Percentiles rank a stretch among this genome's conserved stretches.
phyloP scores from a whole-genome alignment of 805 yeast species.

The Zygoascus flipseniorum region DNA sequence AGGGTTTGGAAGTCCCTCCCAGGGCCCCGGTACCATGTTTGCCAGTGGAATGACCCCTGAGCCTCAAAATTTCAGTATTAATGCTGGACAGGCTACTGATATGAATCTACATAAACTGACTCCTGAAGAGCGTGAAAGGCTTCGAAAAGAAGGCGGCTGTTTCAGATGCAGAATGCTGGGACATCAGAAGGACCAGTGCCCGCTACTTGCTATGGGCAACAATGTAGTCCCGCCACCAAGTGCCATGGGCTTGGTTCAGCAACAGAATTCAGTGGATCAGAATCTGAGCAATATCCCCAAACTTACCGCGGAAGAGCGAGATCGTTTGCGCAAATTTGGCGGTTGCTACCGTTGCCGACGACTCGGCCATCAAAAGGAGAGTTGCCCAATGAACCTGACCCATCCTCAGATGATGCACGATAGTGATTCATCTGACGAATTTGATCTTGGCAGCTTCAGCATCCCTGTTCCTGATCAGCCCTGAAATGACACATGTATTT shows the following conservation, averaged over 20 bases:
- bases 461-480: no score
- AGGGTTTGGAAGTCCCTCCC: background rate
- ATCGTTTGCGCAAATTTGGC: background rate
- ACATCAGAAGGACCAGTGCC: constrained; percentile 3
- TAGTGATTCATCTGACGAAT: background rate
- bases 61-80: background rate
- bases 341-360: constrained; percentile 4
- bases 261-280: background rate
- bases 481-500: no score
- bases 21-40: background rate
- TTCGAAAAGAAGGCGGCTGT: constrained; percentile 1
- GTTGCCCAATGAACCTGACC: constrained; percentile 2
- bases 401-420: background rate
- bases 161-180: constrained; percentile 3
- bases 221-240: background rate
- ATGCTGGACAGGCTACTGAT: background rate
- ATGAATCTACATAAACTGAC: constrained; percentile 3
- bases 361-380: constrained; percentile 4
- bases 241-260: background rate
- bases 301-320: constrained; percentile 2
- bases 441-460: background rate
- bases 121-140: constrained; percentile 1
- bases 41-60: background rate
- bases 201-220: background rate
- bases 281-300: constrained; percentile 1